Base-by-base conservation (phyloP, 2,329 filamentous ascomycete genomes). In the Teratosphaeria zuluensis region DNA sequence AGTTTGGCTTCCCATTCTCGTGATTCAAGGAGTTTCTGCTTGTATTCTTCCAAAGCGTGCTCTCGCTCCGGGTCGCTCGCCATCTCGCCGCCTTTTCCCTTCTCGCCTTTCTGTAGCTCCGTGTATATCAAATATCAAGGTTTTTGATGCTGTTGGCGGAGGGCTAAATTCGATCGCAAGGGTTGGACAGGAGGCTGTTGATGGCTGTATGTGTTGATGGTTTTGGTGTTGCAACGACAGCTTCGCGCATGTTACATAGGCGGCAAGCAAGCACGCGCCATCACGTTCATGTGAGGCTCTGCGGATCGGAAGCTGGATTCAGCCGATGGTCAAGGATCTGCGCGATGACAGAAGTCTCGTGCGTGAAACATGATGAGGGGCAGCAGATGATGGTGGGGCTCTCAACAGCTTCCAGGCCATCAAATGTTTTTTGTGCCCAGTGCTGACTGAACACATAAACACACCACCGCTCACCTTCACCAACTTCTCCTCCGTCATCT, bases 1-100 rank as follows among this genome's bases (percentile, higher is more conserved):
- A 99, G 84, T 82, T 97, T 99, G 56, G 92, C 88, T 77, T 99
- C 95, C 91, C 91, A 97, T 82, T 99, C 94, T 76, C 95, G 85
- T 68, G 95, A 95, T 76, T 99, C 92, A 70, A 96, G 83, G 69
- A 81, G 73, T 72, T 80, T 80, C 55, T 68, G 70, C 73, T 80
- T 80, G 75, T 80, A 81, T 65, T 78, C 75, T 35, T 80, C 76
- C 59, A 81, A 76, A 58, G 78, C 77, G 59, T 79, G 76, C 58
- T 78, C 74, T 65, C 78, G 73, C 73, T 80, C 78, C n/a, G 78
- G 75, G 62, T 80, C 78, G 59, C 62, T 60, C 56, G 58, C 62
- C 68, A 70, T 70, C 21, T 58, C 52, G 46, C 46, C 51, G 24
- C 31, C 16, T 56, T 46, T 59, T n/a, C 42, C n/a, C 9, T 8